These are phyloP conservation scores for Phytophthora crassamura DNA, from an alignment of 352 stramenopile species.

Conservation along the genomic window DNA sequence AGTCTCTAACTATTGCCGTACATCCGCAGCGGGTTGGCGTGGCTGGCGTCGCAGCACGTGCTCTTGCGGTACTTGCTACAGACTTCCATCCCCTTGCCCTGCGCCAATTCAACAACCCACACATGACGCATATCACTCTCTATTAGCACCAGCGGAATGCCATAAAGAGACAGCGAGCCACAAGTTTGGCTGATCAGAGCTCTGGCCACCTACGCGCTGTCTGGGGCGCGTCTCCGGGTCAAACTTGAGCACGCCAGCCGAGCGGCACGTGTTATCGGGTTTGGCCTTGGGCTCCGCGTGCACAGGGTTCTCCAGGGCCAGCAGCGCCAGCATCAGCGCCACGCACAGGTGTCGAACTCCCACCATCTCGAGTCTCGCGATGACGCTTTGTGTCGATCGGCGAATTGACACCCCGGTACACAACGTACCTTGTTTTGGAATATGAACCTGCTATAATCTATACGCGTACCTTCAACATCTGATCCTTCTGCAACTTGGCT, in stretches of 20 bases:
- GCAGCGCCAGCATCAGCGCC: conserved; percentile 27
- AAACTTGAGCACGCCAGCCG: conserved; percentile 74
- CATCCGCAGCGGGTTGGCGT: conserved; percentile 66
- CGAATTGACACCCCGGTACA: conserved; percentile 7
- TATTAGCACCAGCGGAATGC: background rate
- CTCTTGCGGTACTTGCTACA: conserved; percentile 85
- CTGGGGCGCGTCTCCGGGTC: conserved; percentile 63
- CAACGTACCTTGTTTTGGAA: conserved; percentile 2
- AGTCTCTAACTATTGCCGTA: conserved; percentile 28
- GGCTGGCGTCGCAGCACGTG: conserved; percentile 84
- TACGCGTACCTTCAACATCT: conserved; percentile 13
- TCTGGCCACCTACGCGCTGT: conserved; percentile 56
- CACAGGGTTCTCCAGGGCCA: conserved; percentile 20
- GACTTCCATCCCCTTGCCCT: conserved; percentile 74
- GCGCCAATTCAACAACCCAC: conserved; percentile 2
- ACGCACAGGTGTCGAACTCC: conserved; percentile 15
- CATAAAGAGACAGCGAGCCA: background rate
- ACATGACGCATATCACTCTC: conserved; percentile 4
- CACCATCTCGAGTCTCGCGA: conserved; percentile 23
- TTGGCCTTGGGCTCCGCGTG: conserved; percentile 40
- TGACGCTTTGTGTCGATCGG: conserved; percentile 20
- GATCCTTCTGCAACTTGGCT: background rate
- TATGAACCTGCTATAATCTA: conserved; percentile 4
- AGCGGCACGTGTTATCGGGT: conserved; percentile 54
- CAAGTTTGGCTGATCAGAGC: background rate